Evolutionary conservation across 306 rosid genomes (phyloP), one percentile per base, ranked within the genome.

Genomic region (Pachyrhizus erosus): DNA sequence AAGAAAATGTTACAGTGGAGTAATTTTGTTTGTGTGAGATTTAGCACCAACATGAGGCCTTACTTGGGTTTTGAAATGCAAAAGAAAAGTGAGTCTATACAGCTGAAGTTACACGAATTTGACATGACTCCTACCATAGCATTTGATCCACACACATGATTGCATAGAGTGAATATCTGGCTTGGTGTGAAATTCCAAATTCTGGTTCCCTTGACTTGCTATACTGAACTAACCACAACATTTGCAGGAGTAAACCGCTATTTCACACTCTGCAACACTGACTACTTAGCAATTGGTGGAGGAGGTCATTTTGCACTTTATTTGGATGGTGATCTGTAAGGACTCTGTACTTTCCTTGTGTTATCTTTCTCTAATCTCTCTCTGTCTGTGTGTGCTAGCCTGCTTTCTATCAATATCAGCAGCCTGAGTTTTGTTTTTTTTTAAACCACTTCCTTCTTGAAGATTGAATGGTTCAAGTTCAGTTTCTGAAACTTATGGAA

Each of bases 381-480:
- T n/a, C n/a, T n/a, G 17, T 49, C 57, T 5, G 57, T 13, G 7
- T 5, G 8, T 20, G 26, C 20, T 9, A 24, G 66, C 37, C 13
- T 29, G 31, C 69, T 20, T 77, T 84, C 29, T 13, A 45, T 39
- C 29, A 40, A 55, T 24, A 52, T 62, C 64, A 61, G 23, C 5
- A 3, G 18, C 43, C 70, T 86, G 67, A 51, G 8, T 68, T 43
- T n/a, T 12, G 24, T 3, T 45, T 18, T n/a, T 14, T 80, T 33
- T 55, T 4, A 7, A 8, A 33, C 45, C 34, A 7, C 37, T 60
- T 69, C 42, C 34, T 17, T 33, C 79, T 45, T 60, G 70, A 75
- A 94, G 98, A 77, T 87, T 94, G 88, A 94, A 86, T 29, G 99
- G 99, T 39, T 95, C 99, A 48, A 95, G 99, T 71, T 90, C 98